Conservation (phyloP, 805 yeast species). For the Barnettozyma siamensis region DNA sequence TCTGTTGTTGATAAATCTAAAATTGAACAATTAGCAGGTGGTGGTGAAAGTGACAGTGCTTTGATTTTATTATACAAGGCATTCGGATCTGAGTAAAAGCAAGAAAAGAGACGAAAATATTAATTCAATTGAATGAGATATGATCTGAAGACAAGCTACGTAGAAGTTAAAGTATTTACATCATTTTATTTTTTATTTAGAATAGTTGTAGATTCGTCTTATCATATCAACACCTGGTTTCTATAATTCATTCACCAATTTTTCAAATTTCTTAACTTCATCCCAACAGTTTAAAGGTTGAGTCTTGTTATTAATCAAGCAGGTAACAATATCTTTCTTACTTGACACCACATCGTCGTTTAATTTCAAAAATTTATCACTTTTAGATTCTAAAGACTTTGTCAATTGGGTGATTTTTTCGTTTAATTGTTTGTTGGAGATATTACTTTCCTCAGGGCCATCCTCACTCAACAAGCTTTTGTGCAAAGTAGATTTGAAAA, state of each 20-base stretch:
- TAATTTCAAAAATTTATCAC: constrained; percentile 29
- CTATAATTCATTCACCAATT: constrained; percentile 45
- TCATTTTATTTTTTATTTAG: background rate
- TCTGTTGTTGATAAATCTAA: constrained; percentile 70
- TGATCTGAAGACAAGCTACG: background rate
- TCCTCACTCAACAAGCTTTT: constrained; percentile 34
- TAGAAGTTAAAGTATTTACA: background rate
- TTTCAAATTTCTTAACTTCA: constrained; percentile 65
- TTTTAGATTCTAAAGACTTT: constrained; percentile 31
- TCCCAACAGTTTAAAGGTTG: constrained; percentile 79
- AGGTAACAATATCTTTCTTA: constrained; percentile 46
- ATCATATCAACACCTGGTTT: background rate
- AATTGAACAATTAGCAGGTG: constrained; percentile 86
- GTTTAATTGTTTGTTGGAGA: constrained; percentile 29
- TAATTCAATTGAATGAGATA: no score
- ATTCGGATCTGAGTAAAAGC: constrained; percentile 46
- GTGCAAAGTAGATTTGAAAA: constrained; percentile 46
- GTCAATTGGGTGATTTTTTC: constrained; percentile 39
- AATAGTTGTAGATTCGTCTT: background rate
- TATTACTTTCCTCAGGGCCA: constrained; percentile 26
- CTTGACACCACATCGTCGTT: constrained; percentile 39
- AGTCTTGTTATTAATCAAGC: constrained; percentile 56
- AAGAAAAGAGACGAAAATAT: background rate
- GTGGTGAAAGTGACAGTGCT: constrained; percentile 97
- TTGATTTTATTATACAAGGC: constrained; percentile 82